Evolutionary conservation across 2,329 filamentous ascomycete genomes (phyloP), one percentile per base, ranked within the genome.

Genomic region (Anthostomella pinea): DNA sequence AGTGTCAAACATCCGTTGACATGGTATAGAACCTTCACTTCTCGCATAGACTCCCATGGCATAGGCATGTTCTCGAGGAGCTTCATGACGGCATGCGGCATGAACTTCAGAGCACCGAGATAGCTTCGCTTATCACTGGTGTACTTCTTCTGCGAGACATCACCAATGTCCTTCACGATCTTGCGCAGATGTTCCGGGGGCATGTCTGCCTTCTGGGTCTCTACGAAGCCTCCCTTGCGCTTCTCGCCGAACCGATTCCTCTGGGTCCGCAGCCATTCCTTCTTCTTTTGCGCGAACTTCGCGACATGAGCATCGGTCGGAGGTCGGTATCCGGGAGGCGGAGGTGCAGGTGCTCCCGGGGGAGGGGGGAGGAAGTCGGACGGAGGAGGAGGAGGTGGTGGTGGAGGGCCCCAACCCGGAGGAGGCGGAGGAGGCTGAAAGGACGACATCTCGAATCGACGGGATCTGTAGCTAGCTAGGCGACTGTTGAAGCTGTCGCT

Each of bases 91-190:
- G 93, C 93, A 61, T 98, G 93, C 1, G 93, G 93, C 93, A 98
- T 98, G 69, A 96, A 98, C 68, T 98, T 98, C 46, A 98, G 69
- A 21, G 94, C 93, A 46, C 94, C 94, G 30, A 98, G 76, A 64
- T 98, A 98, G 66, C 90, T 96, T 52, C 93, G 81, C 75, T 98
- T 98, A 70, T 98, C 93, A 59, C 85, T 95, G 51, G 88, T 96
- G 72, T 96, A 98, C 65, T 96, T 97, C 72, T 96, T 97, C 66
- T 98, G 94, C 35, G 91, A 97, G 33, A 98, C 91, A 72, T 98
- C 93, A 53, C 94, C 94, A 60, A 98, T 98, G 65, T 98, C 93
- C 64, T 86, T 89, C 41, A 98, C 91, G 48, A 97, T 96, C 72
- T 98, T 98, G 52, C 94, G 87, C 62, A 98, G 62, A 77, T 98